Evolutionary conservation across 163 green algal genomes (phyloP).

Genomic region (Chlorella variabilis): DNA sequence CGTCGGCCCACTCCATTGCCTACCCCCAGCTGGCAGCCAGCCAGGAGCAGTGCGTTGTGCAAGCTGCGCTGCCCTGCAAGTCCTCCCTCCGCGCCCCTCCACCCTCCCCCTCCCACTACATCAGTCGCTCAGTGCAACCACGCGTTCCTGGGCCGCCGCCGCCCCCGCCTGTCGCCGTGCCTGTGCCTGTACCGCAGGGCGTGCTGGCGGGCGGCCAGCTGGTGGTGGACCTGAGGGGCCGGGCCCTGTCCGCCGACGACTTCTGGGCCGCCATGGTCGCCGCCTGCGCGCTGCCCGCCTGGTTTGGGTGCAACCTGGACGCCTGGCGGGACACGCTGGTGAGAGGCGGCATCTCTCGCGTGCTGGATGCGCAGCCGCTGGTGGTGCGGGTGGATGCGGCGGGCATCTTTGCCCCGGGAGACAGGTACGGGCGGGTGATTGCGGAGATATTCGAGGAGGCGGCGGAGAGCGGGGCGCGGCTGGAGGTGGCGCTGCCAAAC

Average conservation of each 20-base stretch:
- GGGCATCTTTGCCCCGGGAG: background rate
- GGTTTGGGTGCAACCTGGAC: constrained; percentile 13
- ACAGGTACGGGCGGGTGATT: background rate
- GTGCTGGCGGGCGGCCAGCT: background rate
- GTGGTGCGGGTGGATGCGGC: background rate
- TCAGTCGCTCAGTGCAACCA: too few species aligned
- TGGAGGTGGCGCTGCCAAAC: background rate
- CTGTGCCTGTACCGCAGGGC: too few species aligned
- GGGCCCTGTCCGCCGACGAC: background rate
- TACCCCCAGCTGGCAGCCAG: too few species aligned
- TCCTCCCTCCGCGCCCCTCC: too few species aligned
- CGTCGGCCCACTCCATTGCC: too few species aligned
- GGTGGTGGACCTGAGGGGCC: background rate
- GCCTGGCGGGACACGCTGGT: background rate
- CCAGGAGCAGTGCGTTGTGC: too few species aligned
- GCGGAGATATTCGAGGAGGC: background rate
- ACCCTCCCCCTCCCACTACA: too few species aligned
- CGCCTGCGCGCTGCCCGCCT: background rate
- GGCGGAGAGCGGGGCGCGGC: background rate
- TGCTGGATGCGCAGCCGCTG: constrained; percentile 2
- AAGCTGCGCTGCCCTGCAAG: too few species aligned
- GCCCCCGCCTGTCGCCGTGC: too few species aligned
- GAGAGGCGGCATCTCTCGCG: background rate
- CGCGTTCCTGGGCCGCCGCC: too few species aligned
- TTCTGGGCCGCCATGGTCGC: background rate